Base-by-base conservation (phyloP, 306 rosid genomes). In the Cucurbita moschata region DNA sequence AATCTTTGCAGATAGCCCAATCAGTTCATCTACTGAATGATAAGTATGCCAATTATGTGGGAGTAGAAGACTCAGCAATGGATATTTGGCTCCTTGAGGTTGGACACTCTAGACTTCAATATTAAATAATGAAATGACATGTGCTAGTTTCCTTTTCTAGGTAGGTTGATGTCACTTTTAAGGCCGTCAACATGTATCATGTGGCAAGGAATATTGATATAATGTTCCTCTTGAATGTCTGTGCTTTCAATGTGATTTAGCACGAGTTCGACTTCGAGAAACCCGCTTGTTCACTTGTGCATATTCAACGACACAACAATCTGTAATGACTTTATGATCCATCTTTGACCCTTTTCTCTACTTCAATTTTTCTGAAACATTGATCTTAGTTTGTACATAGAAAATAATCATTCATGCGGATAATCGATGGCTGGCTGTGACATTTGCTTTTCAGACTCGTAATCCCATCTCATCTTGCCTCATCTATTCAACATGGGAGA, bases 1-100 rank as follows among this genome's bases (percentile, higher is more conserved):
- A 42, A 51, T 70, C 47, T 16, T n/a, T 35, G 74, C 55, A 84
- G 74, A 23, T 6, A 81, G 39, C 76, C 52, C 65, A 37, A 59
- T 73, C 74, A 70, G 35, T 30, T 11, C 47, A 14, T 21, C 21
- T 60, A 30, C 74, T 51, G 16, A 35, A 70, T 30, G 59, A 70
- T 50, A 70, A 70, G 35, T 30, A 51, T 70, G 74, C 47, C 60
- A 37, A 50, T 15, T 30, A 70, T 70, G 47, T 51, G 58, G 74
- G 60, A 69, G 26, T 9, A 70, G 60, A 30, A 35, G 73, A 16
- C 56, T 50, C 60, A 51, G 10, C 47, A 15, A 26, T 16, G 74
- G 35, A 51, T 50, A 70, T 70, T 51, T 15, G 44, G 74, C 51
- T 16, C 16, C 74, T 70, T 30, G 44, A 70, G 74, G 74, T 70